Base-by-base conservation (phyloP, 192 early-diverging fungal species). In the Podila epigama region DNA sequence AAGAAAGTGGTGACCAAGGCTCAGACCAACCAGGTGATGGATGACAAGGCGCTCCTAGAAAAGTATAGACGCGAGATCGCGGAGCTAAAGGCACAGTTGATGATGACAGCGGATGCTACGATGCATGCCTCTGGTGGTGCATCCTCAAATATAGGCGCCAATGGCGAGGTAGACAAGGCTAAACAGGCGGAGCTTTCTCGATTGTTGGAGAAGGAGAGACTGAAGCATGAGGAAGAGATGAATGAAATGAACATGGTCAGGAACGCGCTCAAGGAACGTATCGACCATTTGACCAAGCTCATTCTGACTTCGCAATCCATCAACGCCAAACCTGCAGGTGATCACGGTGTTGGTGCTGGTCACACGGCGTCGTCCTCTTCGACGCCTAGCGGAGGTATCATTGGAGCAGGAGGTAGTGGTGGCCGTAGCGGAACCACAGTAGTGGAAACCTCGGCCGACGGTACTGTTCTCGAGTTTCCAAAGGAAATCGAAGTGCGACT, bases 1-100 rank as follows among this genome's bases (percentile, higher is more conserved):
- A 98, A 98, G 79, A 94, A 92, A 60, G 91, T 99, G 16, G 81
- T 87, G 11, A 89, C 92, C 20, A 88, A 88, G 55, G 94, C 97
- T 5, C 83, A 92, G 40, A 90, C 92, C 44, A 97, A 98, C 83
- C 84, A 81, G 60, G 77, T 91, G 7, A 80, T 86, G 58, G 93
- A 94, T 68, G 93, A 96, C 50, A 93, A 94, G 64, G 93, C 93
- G 0, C 70, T 96, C 27, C 60, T 96, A 12, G 91, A 96, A 60
- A 92, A 93, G 70, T 96, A 96, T 77, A 80, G 87, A 52, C 60
- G 82, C 8, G 94, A 96, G 71, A 96, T 96, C 68, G 79, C 83
- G 28, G 93, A 96, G 12, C 72, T 96, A 36, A 82, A 87, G 54
- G 60, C 79, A 12, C 86, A 94, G 72, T 75, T 95, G 9, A 59